phyloP scores from a whole-genome alignment of 176 grass and related monocot species.

The Musa itinerans region DNA sequence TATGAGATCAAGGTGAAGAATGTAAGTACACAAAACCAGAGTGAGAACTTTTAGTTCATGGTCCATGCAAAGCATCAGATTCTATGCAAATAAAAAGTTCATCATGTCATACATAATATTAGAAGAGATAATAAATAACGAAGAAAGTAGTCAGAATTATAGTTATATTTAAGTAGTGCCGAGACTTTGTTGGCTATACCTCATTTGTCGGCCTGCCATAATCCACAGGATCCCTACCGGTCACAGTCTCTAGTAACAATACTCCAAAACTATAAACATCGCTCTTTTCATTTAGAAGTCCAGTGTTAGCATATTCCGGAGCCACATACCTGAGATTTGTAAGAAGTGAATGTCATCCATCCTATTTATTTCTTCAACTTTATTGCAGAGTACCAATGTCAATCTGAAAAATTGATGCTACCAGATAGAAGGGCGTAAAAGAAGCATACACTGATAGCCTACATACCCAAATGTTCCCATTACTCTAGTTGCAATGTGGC shows the following conservation, averaged over 20 bases:
- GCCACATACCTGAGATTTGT: slow-evolving; percentile 67
- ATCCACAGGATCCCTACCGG: slow-evolving; percentile 87
- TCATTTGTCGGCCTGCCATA: slow-evolving; percentile 66
- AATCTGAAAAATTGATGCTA: not conserved
- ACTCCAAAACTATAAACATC: slow-evolving; percentile 98
- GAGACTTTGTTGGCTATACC: slow-evolving; percentile 31
- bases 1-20: not conserved
- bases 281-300: slow-evolving; percentile 97
- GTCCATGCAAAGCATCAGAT: too few relatives aligned
- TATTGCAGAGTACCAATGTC: too few relatives aligned
- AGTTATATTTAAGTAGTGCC: too few relatives aligned
- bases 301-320: slow-evolving; percentile 94
- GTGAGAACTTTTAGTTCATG: too few relatives aligned
- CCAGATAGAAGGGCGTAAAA: not conserved
- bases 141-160: too few relatives aligned
- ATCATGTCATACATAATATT: too few relatives aligned
- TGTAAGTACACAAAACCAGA: not conserved
- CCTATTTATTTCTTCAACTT: not conserved
- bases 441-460: slow-evolving; percentile 15
- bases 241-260: slow-evolving; percentile 85
- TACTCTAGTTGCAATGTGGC: slow-evolving; percentile 85
- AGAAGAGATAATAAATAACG: too few relatives aligned
- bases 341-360: slow-evolving; percentile 16
- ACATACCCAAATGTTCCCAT: slow-evolving; percentile 94
- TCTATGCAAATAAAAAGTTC: too few relatives aligned